Base-by-base conservation (phyloP, 192 early-diverging fungal species). In the Coemansia sp. region DNA sequence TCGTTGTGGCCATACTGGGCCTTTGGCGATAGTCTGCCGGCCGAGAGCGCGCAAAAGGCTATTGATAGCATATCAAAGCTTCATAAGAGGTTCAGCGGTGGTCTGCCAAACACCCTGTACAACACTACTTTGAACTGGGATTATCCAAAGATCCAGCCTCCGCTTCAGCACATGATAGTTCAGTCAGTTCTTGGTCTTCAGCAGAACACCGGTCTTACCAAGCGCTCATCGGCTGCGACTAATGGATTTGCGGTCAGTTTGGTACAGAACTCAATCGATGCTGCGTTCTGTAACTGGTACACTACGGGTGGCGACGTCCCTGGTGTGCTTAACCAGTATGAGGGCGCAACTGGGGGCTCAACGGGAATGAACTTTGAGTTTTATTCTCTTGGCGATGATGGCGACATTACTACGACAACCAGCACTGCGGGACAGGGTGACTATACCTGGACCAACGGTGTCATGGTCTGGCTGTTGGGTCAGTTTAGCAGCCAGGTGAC, bases 201-300 rank as follows among this genome's bases (percentile, higher is more conserved):
- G 55, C 55, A 58, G 55, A 58, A 58, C 30, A 17, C 30, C 6
- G 55, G 55, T 33, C 26, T 58, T 33, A 57, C 67, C 4, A 67
- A 61, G 11, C 30, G 30, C 55, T 58, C 55, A 3, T 4, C 55
- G 6, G 30, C 30, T 23, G 28, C 30, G 30, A 32, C 30, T 14
- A 35, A 4, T 58, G 30, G 32, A 32, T 58, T 58, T 32, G 30
- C 28, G 6, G 38, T 21, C 43, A 37, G 60, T 16, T 61, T 80
- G 32, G 88, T 84, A n/a, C 86, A 88, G 59, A 83, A 81, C 14
- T 85, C 84, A 37, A 80, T 87, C 33, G 61, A 75, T 23, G 72
- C 80, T 4, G 84, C 87, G 14, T 89, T 90, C 49, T 92, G 91
- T 68, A 84, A 86, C 62, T 92, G 91, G 91, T 87, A 87, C 44